Conservation (phyloP, 345 rosid genomes). For the Aurinia saxatilis region DNA sequence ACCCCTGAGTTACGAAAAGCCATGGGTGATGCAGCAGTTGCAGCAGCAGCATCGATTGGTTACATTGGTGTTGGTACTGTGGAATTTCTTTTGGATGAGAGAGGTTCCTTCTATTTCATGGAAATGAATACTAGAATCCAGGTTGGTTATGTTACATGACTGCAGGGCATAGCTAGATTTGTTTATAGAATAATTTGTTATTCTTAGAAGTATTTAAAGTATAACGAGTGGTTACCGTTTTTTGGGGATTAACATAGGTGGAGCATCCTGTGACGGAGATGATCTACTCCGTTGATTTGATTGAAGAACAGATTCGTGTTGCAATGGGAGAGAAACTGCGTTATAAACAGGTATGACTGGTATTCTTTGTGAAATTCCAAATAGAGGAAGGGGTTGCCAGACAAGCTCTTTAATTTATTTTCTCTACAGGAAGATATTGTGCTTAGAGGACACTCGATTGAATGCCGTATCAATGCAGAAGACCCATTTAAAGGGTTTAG, state of each 20-base stretch:
- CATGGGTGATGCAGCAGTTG: constrained; percentile 99
- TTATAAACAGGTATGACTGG: constrained; percentile 61
- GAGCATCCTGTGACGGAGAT: constrained; percentile 99
- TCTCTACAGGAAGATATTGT: constrained; percentile 76
- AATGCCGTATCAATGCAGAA: constrained; percentile 97
- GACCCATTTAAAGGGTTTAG: constrained; percentile 96
- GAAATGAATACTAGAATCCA: constrained; percentile 99
- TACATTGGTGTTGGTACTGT: constrained; percentile 96
- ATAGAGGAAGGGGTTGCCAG: neutral
- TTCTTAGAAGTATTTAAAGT: neutral
- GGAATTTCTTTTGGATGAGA: constrained; percentile 96
- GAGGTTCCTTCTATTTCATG: constrained; percentile 98
- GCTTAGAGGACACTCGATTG: constrained; percentile 96
- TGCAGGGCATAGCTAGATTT: neutral
- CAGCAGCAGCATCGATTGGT: constrained; percentile 99
- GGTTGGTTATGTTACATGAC: constrained; percentile 33
- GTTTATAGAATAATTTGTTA: neutral
- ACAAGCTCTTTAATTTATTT: neutral
- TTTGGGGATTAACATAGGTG: constrained; percentile 43
- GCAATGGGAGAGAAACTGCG: constrained; percentile 95
- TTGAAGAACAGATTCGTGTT: constrained; percentile 96
- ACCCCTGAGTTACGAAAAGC: constrained; percentile 91
- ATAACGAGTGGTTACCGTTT: neutral
- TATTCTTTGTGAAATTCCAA: neutral
- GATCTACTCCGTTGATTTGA: constrained; percentile 95